Conservation (phyloP, 2,329 filamentous ascomycete species). For the Chaetomium olivaceum region DNA sequence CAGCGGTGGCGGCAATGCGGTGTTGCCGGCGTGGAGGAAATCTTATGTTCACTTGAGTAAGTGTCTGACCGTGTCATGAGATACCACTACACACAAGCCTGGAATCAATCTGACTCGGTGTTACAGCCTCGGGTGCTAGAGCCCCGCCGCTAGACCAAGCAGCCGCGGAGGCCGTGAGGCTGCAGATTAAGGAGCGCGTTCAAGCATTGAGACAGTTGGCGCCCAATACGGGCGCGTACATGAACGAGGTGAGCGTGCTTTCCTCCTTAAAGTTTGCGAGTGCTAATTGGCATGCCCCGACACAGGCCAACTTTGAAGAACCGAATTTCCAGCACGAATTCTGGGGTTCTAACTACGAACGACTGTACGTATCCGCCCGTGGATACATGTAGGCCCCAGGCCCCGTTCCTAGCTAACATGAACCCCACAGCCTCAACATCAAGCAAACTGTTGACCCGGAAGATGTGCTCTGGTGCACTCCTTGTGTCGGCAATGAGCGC, state of each 20-base stretch:
- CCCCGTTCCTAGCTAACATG: no score
- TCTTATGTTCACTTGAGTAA: constrained; percentile 38
- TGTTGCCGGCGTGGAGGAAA: constrained; percentile 54
- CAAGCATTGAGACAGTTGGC: constrained; percentile 44
- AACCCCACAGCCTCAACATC: constrained; percentile 31
- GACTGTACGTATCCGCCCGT: constrained; percentile 33
- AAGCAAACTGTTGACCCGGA: constrained; percentile 37
- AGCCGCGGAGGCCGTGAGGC: constrained; percentile 33
- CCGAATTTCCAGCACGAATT: constrained; percentile 42
- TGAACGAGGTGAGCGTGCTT: constrained; percentile 46
- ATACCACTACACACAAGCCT: no score
- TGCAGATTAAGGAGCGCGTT: constrained; percentile 34
- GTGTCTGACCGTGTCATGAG: no score
- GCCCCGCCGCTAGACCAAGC: constrained; percentile 38
- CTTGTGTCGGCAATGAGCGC: constrained; percentile 35
- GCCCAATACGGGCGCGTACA: constrained; percentile 45
- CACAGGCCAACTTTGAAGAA: constrained; percentile 28
- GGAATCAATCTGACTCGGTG: constrained; percentile 29
- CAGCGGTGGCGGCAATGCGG: constrained; percentile 45
- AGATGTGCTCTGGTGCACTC: constrained; percentile 44
- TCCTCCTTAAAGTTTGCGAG: background rate
- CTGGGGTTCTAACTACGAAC: constrained; percentile 43
- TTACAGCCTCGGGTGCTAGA: constrained; percentile 27
- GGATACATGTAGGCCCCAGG: no score
- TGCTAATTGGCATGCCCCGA: background rate